These are phyloP conservation scores for Xylaria bambusicola DNA, from an alignment of 495 filamentous ascomycete genomes.

Conservation along the genomic window DNA sequence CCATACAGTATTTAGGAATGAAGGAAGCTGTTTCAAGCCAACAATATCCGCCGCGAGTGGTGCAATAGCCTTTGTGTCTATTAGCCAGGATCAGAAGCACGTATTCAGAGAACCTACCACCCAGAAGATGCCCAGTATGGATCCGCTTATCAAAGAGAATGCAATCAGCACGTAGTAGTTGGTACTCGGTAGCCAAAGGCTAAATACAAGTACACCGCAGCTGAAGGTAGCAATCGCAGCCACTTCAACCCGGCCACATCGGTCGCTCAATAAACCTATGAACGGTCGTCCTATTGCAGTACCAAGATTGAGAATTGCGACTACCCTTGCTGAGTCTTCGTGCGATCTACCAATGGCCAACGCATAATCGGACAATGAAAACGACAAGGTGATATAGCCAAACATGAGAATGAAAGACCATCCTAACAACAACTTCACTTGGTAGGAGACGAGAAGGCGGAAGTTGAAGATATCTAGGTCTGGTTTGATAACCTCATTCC, in stretches of 20 bases:
- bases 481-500: neutral
- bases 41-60: too few relatives aligned
- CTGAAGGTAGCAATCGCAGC: slow-evolving; percentile 29
- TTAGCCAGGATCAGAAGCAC: too few relatives aligned
- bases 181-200: too few relatives aligned
- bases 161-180: too few relatives aligned
- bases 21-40: too few relatives aligned
- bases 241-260: slow-evolving; percentile 64
- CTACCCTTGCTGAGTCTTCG: slow-evolving; percentile 64
- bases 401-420: slow-evolving; percentile 71
- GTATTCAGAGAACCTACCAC: too few relatives aligned
- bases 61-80: too few relatives aligned
- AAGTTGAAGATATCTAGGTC: slow-evolving; percentile 53
- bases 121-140: too few relatives aligned
- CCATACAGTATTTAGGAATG: too few relatives aligned
- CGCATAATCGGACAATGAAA: slow-evolving; percentile 66
- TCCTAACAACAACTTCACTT: slow-evolving; percentile 60
- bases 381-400: slow-evolving; percentile 66
- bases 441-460: slow-evolving; percentile 52
- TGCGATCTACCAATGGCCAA: slow-evolving; percentile 57
- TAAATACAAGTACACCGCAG: too few relatives aligned
- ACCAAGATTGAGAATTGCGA: slow-evolving; percentile 67
- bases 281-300: slow-evolving; percentile 64
- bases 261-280: slow-evolving; percentile 65
- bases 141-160: too few relatives aligned